A percentile compares a stretch with the other conserved stretches of the same genome.
phyloP scores from a whole-genome alignment of 1,139 yeast species.

The Barnettozyma hawaiiensis region DNA sequence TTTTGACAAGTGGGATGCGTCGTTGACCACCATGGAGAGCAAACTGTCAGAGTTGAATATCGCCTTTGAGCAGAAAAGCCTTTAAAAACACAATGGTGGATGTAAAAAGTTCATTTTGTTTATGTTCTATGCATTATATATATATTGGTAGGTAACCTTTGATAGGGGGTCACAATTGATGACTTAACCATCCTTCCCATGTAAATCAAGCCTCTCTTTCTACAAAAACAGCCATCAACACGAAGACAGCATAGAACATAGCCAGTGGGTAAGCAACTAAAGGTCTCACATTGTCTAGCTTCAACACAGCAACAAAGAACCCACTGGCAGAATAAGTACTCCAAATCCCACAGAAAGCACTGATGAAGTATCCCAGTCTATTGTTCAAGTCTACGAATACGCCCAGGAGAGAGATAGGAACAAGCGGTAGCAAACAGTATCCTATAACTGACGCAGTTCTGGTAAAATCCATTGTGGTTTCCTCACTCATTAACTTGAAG shows the following conservation, averaged over 20 bases:
- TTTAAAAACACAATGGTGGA: constrained; percentile 7
- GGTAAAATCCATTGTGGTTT: constrained; percentile 50
- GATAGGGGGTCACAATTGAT: neutral
- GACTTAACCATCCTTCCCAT: neutral
- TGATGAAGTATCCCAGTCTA: constrained; percentile 62
- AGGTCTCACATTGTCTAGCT: constrained; percentile 78
- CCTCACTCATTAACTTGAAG: constrained; percentile 67
- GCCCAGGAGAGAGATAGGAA: constrained; percentile 64
- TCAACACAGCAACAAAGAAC: constrained; percentile 81
- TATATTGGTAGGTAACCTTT: neutral
- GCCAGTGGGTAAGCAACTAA: constrained; percentile 92
- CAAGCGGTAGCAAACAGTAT: constrained; percentile 87
- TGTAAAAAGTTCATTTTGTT: neutral
- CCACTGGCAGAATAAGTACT: constrained; percentile 94
- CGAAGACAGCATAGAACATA: constrained; percentile 89
- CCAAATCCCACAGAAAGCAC: constrained; percentile 78
- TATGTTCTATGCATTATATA: neutral
- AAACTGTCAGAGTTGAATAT: constrained; percentile 33
- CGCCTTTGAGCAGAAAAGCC: constrained; percentile 17
- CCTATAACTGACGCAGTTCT: constrained; percentile 91
- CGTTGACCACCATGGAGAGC: constrained; percentile 34
- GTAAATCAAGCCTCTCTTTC: constrained; percentile 14
- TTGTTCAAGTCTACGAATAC: constrained; percentile 69
- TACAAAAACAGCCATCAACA: constrained; percentile 91
- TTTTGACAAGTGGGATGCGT: constrained; percentile 36